phyloP scores from a whole-genome alignment of 1,284 basidiomycete genomes.

The Coriolopsis trogii region DNA sequence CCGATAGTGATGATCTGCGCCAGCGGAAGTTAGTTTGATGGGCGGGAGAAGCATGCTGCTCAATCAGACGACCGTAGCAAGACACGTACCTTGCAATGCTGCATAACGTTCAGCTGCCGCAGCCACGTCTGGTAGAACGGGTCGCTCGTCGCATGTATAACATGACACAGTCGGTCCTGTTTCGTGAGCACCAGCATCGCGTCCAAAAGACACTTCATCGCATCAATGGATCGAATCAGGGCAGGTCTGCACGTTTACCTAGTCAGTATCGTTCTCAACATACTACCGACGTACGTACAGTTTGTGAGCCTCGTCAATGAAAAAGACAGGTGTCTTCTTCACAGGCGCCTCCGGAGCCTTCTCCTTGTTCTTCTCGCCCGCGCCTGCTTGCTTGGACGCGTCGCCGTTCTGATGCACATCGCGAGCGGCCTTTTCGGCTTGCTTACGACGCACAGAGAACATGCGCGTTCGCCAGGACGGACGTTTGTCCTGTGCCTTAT shows the following conservation, averaged over 20 bases:
- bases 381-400: slow-evolving; percentile 29
- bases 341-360: slow-evolving; percentile 38
- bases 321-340: slow-evolving; percentile 80
- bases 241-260: slow-evolving; percentile 49
- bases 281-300: slow-evolving; percentile 47
- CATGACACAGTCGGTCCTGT: slow-evolving; percentile 81
- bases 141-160: slow-evolving; percentile 83
- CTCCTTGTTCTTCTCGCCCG: slow-evolving; percentile 31
- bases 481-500: slow-evolving; percentile 14
- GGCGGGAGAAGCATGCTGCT: not conserved
- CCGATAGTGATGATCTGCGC: slow-evolving; percentile 74
- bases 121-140: slow-evolving; percentile 85
- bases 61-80: not conserved
- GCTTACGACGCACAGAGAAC: slow-evolving; percentile 25
- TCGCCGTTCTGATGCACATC: slow-evolving; percentile 33
- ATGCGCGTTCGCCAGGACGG: slow-evolving; percentile 27
- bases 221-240: slow-evolving; percentile 72
- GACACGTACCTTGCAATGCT: slow-evolving; percentile 69
- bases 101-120: slow-evolving; percentile 73
- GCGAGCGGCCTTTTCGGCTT: slow-evolving; percentile 9
- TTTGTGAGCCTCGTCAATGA: slow-evolving; percentile 84
- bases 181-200: slow-evolving; percentile 85
- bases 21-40: not conserved
- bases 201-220: slow-evolving; percentile 82
- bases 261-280: not conserved